These are phyloP conservation scores for Tephrocybe sp. DNA, from an alignment of 768 basidiomycete genomes.

Conservation along the genomic window DNA sequence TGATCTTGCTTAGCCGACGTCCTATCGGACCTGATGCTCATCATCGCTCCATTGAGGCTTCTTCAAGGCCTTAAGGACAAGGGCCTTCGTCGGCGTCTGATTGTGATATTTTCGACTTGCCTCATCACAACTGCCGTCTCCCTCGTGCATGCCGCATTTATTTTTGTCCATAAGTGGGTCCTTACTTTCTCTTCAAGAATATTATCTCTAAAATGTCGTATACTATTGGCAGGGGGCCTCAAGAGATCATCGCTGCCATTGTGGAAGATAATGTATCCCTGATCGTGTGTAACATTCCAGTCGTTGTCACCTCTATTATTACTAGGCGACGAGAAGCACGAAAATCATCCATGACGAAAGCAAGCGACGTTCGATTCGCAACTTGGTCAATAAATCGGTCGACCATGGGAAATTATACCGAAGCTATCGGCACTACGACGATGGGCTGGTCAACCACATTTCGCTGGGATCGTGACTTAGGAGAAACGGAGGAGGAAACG, in stretches of 20 bases:
- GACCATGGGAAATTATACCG: not conserved
- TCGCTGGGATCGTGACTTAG: constrained; percentile 14
- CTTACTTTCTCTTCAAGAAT: not conserved
- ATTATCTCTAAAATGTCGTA: not conserved
- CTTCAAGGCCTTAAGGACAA: constrained; percentile 41
- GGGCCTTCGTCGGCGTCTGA: constrained; percentile 38
- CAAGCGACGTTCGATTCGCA: constrained; percentile 11
- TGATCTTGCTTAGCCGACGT: constrained; percentile 18
- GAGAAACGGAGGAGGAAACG: not conserved
- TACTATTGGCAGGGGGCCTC: constrained; percentile 16
- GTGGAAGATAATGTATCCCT: constrained; percentile 41
- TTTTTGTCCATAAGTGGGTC: constrained; percentile 26
- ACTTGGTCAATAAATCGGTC: constrained; percentile 2
- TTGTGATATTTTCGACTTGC: constrained; percentile 55
- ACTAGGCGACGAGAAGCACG: constrained; percentile 12
- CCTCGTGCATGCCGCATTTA: constrained; percentile 45
- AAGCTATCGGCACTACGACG: not conserved
- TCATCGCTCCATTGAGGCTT: constrained; percentile 44
- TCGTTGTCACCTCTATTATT: constrained; percentile 32
- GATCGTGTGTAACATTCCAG: constrained; percentile 39
- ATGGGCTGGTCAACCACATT: constrained; percentile 12
- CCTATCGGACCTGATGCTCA: constrained; percentile 44
- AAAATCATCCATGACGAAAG: not conserved
- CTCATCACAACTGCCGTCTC: constrained; percentile 49
- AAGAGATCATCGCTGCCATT: constrained; percentile 37